Evolutionary conservation across 805 yeast species (phyloP).

Genomic region (Wickerhamomyces sydowiorum): DNA sequence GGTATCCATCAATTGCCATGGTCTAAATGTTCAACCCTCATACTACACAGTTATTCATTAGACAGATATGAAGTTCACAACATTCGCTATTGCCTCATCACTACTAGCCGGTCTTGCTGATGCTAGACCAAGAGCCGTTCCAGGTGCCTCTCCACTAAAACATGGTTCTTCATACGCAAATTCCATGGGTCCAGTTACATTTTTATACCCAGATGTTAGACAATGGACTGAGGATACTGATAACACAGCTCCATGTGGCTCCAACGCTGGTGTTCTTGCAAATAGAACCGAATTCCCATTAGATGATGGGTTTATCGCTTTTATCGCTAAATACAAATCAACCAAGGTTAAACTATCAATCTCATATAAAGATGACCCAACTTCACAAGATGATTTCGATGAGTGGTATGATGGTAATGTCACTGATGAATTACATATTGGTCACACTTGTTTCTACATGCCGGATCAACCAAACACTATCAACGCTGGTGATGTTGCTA

Average conservation of each 20-base stretch:
- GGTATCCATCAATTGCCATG: no score
- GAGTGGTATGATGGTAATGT: slow-evolving; percentile 35
- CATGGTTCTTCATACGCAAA: slow-evolving; percentile 22
- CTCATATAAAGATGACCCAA: slow-evolving; percentile 35
- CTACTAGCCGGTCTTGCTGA: slow-evolving; percentile 11
- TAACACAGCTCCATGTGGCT: slow-evolving; percentile 42
- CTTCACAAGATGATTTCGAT: slow-evolving; percentile 32
- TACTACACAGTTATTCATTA: no score
- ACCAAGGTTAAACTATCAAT: slow-evolving; percentile 35
- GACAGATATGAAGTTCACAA: slow-evolving; percentile 7
- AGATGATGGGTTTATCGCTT: slow-evolving; percentile 40
- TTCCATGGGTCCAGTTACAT: slow-evolving; percentile 24
- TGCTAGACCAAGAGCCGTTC: slow-evolving; percentile 18
- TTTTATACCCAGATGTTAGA: slow-evolving; percentile 36
- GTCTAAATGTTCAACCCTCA: no score
- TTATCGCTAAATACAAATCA: slow-evolving; percentile 35
- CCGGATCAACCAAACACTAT: slow-evolving; percentile 35
- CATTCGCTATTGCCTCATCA: slow-evolving; percentile 7
- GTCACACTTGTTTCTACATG: slow-evolving; percentile 41
- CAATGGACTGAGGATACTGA: slow-evolving; percentile 41
- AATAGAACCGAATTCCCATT: slow-evolving; percentile 41
- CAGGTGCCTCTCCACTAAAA: slow-evolving; percentile 12
- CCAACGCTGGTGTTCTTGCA: slow-evolving; percentile 25
- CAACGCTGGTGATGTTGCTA: slow-evolving; percentile 35
- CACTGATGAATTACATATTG: slow-evolving; percentile 33